phyloP scores from a whole-genome alignment of 352 stramenopile genomes.

The Blastocystis hominis region DNA sequence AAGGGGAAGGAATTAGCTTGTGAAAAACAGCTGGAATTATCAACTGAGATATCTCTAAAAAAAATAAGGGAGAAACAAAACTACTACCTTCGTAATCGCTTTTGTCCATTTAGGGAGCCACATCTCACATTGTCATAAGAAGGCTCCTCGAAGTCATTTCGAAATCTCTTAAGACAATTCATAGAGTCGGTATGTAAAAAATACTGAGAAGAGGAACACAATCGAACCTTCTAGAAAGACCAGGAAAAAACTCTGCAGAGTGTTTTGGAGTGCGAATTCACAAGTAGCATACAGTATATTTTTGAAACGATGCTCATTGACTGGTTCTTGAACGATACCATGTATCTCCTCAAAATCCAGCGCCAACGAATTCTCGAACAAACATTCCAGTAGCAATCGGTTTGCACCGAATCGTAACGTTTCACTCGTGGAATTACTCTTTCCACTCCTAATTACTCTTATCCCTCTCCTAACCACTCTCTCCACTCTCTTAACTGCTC shows the following conservation, averaged over 20 bases:
- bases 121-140: neutral
- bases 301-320: no score
- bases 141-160: neutral
- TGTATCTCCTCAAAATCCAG: no score
- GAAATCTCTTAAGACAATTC: neutral
- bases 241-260: neutral
- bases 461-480: neutral
- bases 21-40: no score
- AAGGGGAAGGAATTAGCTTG: no score
- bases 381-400: no score
- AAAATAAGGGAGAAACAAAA: no score
- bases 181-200: neutral
- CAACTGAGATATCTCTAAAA: no score
- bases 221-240: slow-evolving; percentile 13
- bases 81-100: neutral
- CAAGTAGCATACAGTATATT: no score
- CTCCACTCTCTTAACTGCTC: neutral
- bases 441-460: neutral
- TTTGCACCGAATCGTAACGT: neutral
- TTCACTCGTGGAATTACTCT: neutral
- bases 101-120: neutral
- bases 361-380: no score
- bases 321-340: no score
- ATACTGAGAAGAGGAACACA: neutral
- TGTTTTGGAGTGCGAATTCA: no score